A percentile compares a stretch with the other conserved stretches of the same genome.
Evolutionary conservation across 2,329 filamentous ascomycete species (phyloP).

Genomic region (Colletotrichum sp.): DNA sequence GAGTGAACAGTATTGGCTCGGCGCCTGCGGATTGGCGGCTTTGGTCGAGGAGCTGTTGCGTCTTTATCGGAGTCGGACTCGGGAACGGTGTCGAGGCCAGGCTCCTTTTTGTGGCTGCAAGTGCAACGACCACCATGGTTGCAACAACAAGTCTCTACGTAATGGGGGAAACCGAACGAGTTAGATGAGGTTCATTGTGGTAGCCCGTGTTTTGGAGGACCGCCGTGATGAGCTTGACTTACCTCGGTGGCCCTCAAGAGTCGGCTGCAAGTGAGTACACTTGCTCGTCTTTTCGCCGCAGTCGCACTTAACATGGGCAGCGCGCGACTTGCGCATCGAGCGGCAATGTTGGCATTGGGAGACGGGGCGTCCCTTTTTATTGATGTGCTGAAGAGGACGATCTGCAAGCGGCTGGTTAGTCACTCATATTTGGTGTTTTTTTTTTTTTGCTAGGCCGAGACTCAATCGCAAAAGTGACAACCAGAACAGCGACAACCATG

Average conservation of each 20-base stretch:
- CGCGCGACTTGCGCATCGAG: slow-evolving; percentile 92
- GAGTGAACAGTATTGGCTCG: slow-evolving; percentile 68
- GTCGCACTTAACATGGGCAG: slow-evolving; percentile 94
- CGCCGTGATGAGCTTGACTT: slow-evolving; percentile 37
- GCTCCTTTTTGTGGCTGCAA: slow-evolving; percentile 69
- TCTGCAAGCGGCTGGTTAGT: slow-evolving; percentile 57
- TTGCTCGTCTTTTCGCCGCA: slow-evolving; percentile 91
- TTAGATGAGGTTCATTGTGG: slow-evolving; percentile 7
- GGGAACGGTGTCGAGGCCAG: slow-evolving; percentile 64
- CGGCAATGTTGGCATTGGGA: slow-evolving; percentile 98
- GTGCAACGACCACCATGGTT: slow-evolving; percentile 73
- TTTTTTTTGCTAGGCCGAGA: neutral
- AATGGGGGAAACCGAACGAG: neutral
- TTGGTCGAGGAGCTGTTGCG: slow-evolving; percentile 39
- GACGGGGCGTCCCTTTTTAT: slow-evolving; percentile 96
- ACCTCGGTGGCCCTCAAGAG: slow-evolving; percentile 65
- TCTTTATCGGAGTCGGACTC: slow-evolving; percentile 66
- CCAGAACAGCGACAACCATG: slow-evolving; percentile 13
- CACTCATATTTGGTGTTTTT: slow-evolving; percentile 22
- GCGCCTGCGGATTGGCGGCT: slow-evolving; percentile 52
- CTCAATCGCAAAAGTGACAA: neutral
- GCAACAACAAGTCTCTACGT: slow-evolving; percentile 70
- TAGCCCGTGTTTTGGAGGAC: neutral
- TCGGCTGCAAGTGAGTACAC: slow-evolving; percentile 65
- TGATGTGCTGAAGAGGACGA: slow-evolving; percentile 90